Evolutionary conservation across 2,329 filamentous ascomycete genomes (phyloP).

Genomic region (Thielaviopsis punctulata): DNA sequence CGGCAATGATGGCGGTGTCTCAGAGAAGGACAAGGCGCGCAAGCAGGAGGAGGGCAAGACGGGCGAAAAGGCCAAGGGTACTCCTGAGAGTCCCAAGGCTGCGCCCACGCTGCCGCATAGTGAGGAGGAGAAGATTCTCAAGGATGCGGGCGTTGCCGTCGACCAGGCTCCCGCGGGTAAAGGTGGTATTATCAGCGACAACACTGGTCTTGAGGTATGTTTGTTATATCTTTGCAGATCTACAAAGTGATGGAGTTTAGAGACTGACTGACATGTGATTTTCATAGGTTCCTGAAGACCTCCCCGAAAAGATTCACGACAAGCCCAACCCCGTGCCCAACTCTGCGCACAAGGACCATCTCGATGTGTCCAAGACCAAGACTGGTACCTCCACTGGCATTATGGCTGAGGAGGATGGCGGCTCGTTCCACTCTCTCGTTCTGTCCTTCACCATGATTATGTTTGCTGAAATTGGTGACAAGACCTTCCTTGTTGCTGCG

Average conservation of each 20-base stretch:
- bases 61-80: constrained; percentile 51
- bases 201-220: constrained; percentile 40
- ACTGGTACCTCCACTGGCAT: constrained; percentile 13
- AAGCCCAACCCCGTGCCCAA: constrained; percentile 52
- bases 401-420: constrained; percentile 14
- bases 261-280: constrained; percentile 5
- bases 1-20: constrained; percentile 78
- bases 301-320: constrained; percentile 64
- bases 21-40: constrained; percentile 64
- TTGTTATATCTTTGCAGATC: not conserved
- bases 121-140: constrained; percentile 51
- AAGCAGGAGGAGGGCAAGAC: constrained; percentile 49
- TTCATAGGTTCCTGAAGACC: constrained; percentile 57
- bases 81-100: constrained; percentile 71
- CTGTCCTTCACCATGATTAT: constrained; percentile 95
- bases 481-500: constrained; percentile 91
- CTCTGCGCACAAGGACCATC: constrained; percentile 46
- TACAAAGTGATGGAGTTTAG: not conserved
- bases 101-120: constrained; percentile 65
- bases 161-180: constrained; percentile 10
- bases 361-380: constrained; percentile 28
- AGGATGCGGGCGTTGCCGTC: constrained; percentile 22
- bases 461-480: constrained; percentile 92
- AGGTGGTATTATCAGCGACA: constrained; percentile 11
- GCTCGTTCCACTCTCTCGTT: constrained; percentile 68